Evolutionary conservation across 148 eudicot species (phyloP).

Genomic region (Cornus controversa): DNA sequence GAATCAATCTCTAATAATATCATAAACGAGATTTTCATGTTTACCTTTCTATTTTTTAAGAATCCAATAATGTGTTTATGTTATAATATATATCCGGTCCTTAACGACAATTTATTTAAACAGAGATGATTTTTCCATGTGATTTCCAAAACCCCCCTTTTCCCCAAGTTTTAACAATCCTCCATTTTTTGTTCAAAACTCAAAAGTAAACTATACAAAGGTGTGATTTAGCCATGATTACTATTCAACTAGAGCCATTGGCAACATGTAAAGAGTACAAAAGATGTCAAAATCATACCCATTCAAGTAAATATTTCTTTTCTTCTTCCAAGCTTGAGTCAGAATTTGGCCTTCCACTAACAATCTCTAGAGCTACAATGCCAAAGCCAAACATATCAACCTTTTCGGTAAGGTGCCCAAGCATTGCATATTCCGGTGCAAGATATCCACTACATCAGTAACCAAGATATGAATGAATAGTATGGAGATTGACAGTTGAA

Average conservation of each 20-base stretch:
- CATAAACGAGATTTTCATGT: too few relatives aligned
- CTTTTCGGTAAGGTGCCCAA: constrained; percentile 93
- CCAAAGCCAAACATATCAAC: constrained; percentile 91
- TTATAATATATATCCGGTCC: too few relatives aligned
- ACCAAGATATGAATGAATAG: too few relatives aligned
- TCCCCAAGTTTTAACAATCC: too few relatives aligned
- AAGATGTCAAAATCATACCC: constrained; percentile 45
- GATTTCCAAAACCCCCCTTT: too few relatives aligned
- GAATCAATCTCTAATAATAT: too few relatives aligned
- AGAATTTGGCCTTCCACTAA: constrained; percentile 75
- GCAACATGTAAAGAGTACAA: not conserved
- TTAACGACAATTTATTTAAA: too few relatives aligned
- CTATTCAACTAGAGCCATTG: constrained; percentile 33
- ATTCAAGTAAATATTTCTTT: constrained; percentile 76
- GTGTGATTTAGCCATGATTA: not conserved
- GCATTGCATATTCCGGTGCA: constrained; percentile 96
- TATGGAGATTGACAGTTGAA: too few relatives aligned
- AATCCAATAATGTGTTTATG: too few relatives aligned
- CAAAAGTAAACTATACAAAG: not conserved
- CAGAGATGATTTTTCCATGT: too few relatives aligned
- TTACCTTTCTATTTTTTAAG: too few relatives aligned
- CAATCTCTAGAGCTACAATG: constrained; percentile 74
- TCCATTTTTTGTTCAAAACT: not conserved
- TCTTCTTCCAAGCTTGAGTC: constrained; percentile 56
- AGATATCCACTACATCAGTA: constrained; percentile 89